These are phyloP conservation scores for Aureobasidium sp. DNA, from an alignment of 2,329 filamentous ascomycete species.

Conservation along the genomic window DNA sequence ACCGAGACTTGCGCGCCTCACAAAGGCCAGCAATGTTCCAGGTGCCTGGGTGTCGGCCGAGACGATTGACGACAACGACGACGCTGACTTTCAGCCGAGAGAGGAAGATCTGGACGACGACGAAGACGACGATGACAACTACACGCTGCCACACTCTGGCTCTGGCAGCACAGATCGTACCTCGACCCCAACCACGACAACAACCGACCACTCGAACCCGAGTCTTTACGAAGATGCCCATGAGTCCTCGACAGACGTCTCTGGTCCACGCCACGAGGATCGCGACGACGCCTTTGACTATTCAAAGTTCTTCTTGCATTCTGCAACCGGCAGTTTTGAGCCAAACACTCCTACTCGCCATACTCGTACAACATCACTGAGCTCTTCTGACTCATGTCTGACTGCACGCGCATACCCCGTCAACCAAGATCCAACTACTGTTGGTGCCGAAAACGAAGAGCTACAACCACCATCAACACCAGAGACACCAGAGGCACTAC, in stretches of 20 bases:
- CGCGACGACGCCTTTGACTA: constrained; percentile 97
- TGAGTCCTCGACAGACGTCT: too few relatives aligned
- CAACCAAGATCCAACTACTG: not conserved
- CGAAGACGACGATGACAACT: constrained; percentile 7
- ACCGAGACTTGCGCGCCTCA: constrained; percentile 41
- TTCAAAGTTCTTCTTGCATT: constrained; percentile 95
- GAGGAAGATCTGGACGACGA: not conserved
- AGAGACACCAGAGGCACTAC: constrained; percentile 36
- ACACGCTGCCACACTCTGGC: not conserved
- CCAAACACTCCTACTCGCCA: constrained; percentile 25
- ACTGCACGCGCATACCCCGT: constrained; percentile 8
- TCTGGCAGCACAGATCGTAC: constrained; percentile 12
- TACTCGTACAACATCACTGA: not conserved
- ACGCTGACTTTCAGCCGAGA: not conserved
- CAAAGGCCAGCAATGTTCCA: not conserved
- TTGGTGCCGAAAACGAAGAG: not conserved
- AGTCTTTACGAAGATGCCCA: constrained; percentile 51
- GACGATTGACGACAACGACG: not conserved
- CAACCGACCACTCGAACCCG: constrained; percentile 24
- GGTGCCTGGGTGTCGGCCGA: constrained; percentile 17
- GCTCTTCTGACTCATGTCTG: constrained; percentile 1
- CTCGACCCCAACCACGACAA: not conserved
- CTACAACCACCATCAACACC: constrained; percentile 22
- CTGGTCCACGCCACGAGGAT: constrained; percentile 77
- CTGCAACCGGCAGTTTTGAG: constrained; percentile 83